phyloP scores from a whole-genome alignment of 106 monocot genomes.

The Apostasia shenzhenica region DNA sequence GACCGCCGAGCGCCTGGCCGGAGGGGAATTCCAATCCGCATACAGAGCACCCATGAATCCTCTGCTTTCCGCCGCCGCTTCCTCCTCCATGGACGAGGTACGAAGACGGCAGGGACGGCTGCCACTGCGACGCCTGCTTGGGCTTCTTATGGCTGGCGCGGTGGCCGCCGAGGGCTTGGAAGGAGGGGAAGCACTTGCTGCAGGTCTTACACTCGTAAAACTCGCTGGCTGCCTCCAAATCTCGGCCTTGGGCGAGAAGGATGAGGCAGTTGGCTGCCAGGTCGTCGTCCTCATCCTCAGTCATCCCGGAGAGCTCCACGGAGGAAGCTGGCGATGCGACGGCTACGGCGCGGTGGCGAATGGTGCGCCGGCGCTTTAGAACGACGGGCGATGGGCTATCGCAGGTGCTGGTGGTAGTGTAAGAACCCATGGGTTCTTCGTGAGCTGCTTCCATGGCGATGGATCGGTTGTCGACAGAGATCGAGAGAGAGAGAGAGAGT shows the following conservation, averaged over 20 bases:
- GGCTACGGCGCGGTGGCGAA: background rate
- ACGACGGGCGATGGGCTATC: background rate
- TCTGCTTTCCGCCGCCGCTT: background rate
- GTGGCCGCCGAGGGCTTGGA: slow-evolving; percentile 62
- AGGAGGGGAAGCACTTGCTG: slow-evolving; percentile 27
- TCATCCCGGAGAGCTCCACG: slow-evolving; percentile 12
- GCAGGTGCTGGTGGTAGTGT: slow-evolving; percentile 9
- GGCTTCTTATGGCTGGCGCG: slow-evolving; percentile 61
- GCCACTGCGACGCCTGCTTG: background rate
- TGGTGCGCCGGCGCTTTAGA: slow-evolving; percentile 38
- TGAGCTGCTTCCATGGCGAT: slow-evolving; percentile 8
- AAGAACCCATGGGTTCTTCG: slow-evolving; percentile 4
- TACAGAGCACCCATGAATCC: slow-evolving; percentile 48
- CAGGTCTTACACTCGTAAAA: background rate
- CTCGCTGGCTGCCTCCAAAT: background rate
- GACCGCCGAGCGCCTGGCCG: slow-evolving; percentile 94
- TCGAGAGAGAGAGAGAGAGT: background rate
- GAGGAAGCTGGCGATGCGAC: slow-evolving; percentile 14
- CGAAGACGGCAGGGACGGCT: background rate
- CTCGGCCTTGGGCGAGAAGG: slow-evolving; percentile 50
- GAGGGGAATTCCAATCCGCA: slow-evolving; percentile 81
- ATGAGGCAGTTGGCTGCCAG: slow-evolving; percentile 70
- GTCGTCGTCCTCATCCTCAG: slow-evolving; percentile 21
- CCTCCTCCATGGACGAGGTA: too few species aligned
- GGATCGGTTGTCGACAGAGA: background rate